These are phyloP conservation scores for Cucurbita moschata DNA, from an alignment of 306 rosid genomes.

Conservation along the genomic window DNA sequence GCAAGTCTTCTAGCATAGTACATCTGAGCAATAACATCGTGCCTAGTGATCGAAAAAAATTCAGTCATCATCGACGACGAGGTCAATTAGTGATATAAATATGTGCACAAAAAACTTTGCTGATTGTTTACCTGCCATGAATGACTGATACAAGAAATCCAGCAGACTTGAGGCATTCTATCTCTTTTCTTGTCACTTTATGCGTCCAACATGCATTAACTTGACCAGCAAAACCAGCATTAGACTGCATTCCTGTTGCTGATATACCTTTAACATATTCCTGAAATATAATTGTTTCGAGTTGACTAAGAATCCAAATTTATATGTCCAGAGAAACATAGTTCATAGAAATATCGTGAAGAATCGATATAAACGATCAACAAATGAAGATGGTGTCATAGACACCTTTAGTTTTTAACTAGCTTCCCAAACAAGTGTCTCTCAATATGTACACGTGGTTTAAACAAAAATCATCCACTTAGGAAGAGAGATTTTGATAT, in stretches of 20 bases:
- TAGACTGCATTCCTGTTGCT: conserved; percentile 76
- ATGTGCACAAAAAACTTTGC: not conserved
- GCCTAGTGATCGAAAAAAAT: conserved; percentile 24
- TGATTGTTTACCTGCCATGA: conserved; percentile 63
- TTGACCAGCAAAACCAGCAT: conserved; percentile 78
- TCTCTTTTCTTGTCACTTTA: conserved; percentile 51
- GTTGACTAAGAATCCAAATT: conserved; percentile 1
- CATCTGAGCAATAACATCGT: conserved; percentile 83
- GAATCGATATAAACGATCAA: not conserved
- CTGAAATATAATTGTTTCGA: conserved; percentile 27
- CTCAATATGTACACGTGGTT: not conserved
- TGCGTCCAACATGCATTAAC: conserved; percentile 87
- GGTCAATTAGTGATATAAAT: not conserved
- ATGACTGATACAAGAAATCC: conserved; percentile 77
- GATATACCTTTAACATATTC: conserved; percentile 78
- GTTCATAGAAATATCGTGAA: not conserved
- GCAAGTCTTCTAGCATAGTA: conserved; percentile 65
- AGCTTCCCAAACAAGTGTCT: not conserved
- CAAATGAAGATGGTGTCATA: not conserved
- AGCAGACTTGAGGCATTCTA: conserved; percentile 51
- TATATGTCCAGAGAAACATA: not conserved
- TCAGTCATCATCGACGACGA: conserved; percentile 9
- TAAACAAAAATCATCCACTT: not conserved
- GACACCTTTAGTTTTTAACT: not conserved
- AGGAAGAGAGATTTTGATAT: not conserved